Evolutionary conservation across 345 rosid species (phyloP).

Genomic region (Clausena lansium): DNA sequence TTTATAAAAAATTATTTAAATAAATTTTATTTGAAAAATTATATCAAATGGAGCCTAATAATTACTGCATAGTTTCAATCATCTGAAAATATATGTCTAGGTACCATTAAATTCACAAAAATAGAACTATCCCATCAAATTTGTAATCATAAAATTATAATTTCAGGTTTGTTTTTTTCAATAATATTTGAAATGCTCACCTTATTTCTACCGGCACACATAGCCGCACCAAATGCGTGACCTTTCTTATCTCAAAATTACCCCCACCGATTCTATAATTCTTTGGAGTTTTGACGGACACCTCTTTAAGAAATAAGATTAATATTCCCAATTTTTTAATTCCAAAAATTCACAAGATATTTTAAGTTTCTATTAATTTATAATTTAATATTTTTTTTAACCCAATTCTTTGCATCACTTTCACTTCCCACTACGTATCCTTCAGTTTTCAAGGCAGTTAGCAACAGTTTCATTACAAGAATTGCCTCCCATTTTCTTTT

Average conservation of each 20-base stretch:
- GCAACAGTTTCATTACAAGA: background rate
- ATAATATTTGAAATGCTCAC: background rate
- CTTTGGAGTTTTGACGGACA: background rate
- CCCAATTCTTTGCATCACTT: background rate
- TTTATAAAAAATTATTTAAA: too few relatives aligned
- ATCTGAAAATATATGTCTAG: too few relatives aligned
- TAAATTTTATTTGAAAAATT: too few relatives aligned
- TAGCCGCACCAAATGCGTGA: background rate
- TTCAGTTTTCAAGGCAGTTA: conserved; percentile 3
- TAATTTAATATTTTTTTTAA: background rate
- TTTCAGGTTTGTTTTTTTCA: too few relatives aligned
- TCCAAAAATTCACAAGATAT: background rate
- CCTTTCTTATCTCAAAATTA: too few relatives aligned
- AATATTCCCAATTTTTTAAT: background rate
- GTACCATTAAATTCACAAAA: too few relatives aligned
- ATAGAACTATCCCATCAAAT: too few relatives aligned
- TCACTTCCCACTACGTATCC: background rate
- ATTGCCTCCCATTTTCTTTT: background rate
- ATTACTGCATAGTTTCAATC: too few relatives aligned
- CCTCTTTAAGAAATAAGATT: background rate
- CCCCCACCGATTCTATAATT: too few relatives aligned
- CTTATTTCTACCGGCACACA: conserved; percentile 5
- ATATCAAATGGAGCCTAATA: too few relatives aligned
- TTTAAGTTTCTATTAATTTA: background rate
- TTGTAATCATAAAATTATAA: too few relatives aligned